Percentiles rank a stretch among this genome's conserved stretches.
These are phyloP conservation scores for Cryphonectria carpinicola DNA, from an alignment of 2,329 filamentous ascomycete species.

Conservation along the genomic window DNA sequence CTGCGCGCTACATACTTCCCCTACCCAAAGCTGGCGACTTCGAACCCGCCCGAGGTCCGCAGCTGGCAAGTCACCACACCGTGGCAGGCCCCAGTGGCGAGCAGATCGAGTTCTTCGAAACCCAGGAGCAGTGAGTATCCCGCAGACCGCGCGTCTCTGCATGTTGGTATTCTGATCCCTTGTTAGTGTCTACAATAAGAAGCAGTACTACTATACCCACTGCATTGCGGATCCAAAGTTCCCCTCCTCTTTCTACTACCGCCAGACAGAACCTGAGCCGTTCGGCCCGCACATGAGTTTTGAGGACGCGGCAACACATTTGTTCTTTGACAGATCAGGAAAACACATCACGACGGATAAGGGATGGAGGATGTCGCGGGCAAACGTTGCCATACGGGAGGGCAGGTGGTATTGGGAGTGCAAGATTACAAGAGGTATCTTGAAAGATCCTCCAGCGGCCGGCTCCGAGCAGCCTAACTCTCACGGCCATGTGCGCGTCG, in stretches of 20 bases:
- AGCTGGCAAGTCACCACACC: slow-evolving; percentile 61
- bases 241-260: slow-evolving; percentile 84
- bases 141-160: neutral
- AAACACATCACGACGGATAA: slow-evolving; percentile 86
- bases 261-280: slow-evolving; percentile 83
- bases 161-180: slow-evolving; percentile 7
- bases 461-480: slow-evolving; percentile 51
- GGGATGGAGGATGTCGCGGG: slow-evolving; percentile 87
- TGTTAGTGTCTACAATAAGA: slow-evolving; percentile 64
- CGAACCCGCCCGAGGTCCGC: slow-evolving; percentile 59
- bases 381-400: slow-evolving; percentile 87
- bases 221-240: slow-evolving; percentile 90
- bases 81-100: slow-evolving; percentile 53
- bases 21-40: slow-evolving; percentile 66
- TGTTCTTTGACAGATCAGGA: slow-evolving; percentile 78
- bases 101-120: slow-evolving; percentile 63
- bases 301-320: slow-evolving; percentile 85
- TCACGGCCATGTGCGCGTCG: slow-evolving; percentile 75
- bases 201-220: slow-evolving; percentile 84
- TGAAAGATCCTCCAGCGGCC: slow-evolving; percentile 45
- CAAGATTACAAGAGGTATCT: slow-evolving; percentile 79
- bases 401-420: slow-evolving; percentile 95
- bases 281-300: slow-evolving; percentile 86
- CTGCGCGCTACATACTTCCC: slow-evolving; percentile 66
- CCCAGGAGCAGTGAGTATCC: slow-evolving; percentile 63